Conservation (phyloP, 2,329 filamentous ascomycete genomes). For the Neonectria coccinea region DNA sequence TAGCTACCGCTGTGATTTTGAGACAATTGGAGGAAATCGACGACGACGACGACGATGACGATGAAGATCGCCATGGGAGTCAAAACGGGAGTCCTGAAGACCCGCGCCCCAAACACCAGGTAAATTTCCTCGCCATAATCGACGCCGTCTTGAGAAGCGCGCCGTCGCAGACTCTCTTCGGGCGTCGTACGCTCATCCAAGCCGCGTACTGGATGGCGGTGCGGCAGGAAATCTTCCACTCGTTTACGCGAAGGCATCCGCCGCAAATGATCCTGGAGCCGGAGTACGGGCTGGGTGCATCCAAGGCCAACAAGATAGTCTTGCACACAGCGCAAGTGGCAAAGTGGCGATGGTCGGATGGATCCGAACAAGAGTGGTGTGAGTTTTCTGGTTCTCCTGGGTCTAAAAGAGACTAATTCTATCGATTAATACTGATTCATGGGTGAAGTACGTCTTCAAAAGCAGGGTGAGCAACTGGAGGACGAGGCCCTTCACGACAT, state of each 20-base stretch:
- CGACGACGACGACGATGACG: slow-evolving; percentile 53
- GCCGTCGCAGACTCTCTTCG: slow-evolving; percentile 52
- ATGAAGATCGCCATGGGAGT: slow-evolving; percentile 3
- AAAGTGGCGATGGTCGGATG: slow-evolving; percentile 56
- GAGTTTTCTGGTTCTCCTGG: slow-evolving; percentile 28
- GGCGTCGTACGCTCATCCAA: slow-evolving; percentile 51
- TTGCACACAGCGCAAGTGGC: slow-evolving; percentile 56
- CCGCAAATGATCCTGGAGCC: slow-evolving; percentile 53
- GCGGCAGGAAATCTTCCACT: slow-evolving; percentile 56
- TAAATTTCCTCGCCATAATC: slow-evolving; percentile 57
- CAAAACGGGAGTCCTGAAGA: not conserved
- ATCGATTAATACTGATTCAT: slow-evolving; percentile 12
- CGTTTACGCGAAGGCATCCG: slow-evolving; percentile 53
- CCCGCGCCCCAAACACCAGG: slow-evolving; percentile 39
- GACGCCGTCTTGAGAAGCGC: slow-evolving; percentile 54
- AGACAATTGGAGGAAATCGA: slow-evolving; percentile 57
- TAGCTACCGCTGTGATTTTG: slow-evolving; percentile 56
- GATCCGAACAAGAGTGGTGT: slow-evolving; percentile 53
- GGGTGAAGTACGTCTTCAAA: slow-evolving; percentile 49
- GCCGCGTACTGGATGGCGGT: slow-evolving; percentile 58
- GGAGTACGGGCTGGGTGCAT: slow-evolving; percentile 51
- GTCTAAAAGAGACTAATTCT: too few species aligned
- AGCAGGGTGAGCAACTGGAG: slow-evolving; percentile 53
- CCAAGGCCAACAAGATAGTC: slow-evolving; percentile 54
- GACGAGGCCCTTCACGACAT: slow-evolving; percentile 48